Evolutionary conservation across 768 basidiomycete genomes (phyloP), one percentile per base, ranked within the genome.

Genomic region (Boletus sp.): DNA sequence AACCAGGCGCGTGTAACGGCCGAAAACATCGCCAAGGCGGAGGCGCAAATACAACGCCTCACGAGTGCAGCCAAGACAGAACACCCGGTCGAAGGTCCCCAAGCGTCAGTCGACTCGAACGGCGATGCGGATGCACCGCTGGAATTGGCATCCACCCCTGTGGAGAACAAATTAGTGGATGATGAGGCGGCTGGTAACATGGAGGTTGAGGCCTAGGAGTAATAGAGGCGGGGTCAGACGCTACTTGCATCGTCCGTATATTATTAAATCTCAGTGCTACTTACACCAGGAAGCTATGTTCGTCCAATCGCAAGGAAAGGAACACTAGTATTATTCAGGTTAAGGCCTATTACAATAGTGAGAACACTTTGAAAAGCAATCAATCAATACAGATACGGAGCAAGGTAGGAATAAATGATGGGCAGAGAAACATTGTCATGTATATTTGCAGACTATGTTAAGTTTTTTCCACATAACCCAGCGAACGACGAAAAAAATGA

Each of bases 1-100:
- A 98, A 98, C 75, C 94, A 95, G 73, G 83, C 82, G 29, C 84
- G 84, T 24, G 83, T 82, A 60, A 93, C 92, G 2, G 81, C 83
- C 5, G 90, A 91, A 67, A 90, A 91, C 63, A 76, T 94, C 50
- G 83, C 85, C 39, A 89, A 89, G 74, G 92, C 88, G 12, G 88
- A 93, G 70, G 81, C 79, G 14, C 83, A 89, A 61, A 90, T 94
- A 67, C 75, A 80, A 63, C 83, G 83, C 50, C 78, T 92, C 54
- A 78, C 73, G 39, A 75, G 66, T 39, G 67, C 70, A n/a, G 54
- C 64, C 53, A 81, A 82, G 64, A 66, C 73, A 44, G 69, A 71
- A 46, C 72, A 69, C 54, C 60, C 58, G 14, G 72, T 56, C n/a
- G 75, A 73, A 5, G 60, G 63, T 45, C 64, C 48, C 40, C 59